Evolutionary conservation across 495 filamentous ascomycete genomes (phyloP).

Genomic region (Saxispiralis lemnorum): DNA sequence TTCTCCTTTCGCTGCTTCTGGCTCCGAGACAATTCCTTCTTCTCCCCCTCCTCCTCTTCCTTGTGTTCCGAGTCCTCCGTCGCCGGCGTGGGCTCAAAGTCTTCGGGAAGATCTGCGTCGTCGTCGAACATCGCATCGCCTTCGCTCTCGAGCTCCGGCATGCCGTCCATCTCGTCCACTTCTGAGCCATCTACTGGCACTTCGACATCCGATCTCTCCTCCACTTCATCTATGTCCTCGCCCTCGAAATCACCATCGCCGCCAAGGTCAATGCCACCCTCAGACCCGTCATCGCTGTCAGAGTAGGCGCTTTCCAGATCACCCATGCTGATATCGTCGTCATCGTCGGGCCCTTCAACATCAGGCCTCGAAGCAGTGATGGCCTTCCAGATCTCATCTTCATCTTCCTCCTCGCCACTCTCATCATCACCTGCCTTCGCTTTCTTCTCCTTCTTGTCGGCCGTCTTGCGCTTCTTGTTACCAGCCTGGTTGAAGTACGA

Average conservation of each 20-base stretch:
- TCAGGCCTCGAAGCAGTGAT: slow-evolving; percentile 67
- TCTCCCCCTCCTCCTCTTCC: slow-evolving; percentile 21
- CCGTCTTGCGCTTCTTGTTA: slow-evolving; percentile 34
- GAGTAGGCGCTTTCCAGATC: slow-evolving; percentile 42
- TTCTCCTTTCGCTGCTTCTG: slow-evolving; percentile 37
- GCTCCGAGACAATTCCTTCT: slow-evolving; percentile 14
- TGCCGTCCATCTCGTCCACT: slow-evolving; percentile 9
- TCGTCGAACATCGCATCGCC: slow-evolving; percentile 26
- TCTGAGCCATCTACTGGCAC: neutral
- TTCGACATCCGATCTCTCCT: neutral
- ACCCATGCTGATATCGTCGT: slow-evolving; percentile 45
- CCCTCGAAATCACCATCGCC: slow-evolving; percentile 13
- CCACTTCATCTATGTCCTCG: slow-evolving; percentile 12
- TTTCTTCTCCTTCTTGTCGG: slow-evolving; percentile 32
- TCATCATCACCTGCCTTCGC: slow-evolving; percentile 34
- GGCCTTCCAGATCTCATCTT: slow-evolving; percentile 24
- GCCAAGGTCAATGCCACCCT: slow-evolving; percentile 10
- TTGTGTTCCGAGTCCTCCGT: slow-evolving; percentile 26
- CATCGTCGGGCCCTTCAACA: slow-evolving; percentile 48
- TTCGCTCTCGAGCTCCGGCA: slow-evolving; percentile 22
- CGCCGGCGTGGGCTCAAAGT: neutral
- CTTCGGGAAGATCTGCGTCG: slow-evolving; percentile 17
- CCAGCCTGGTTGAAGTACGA: slow-evolving; percentile 74
- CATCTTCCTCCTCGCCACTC: slow-evolving; percentile 19
- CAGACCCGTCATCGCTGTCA: slow-evolving; percentile 27